A percentile compares a stretch with the other conserved stretches of the same genome.
Evolutionary conservation across 2,329 filamentous ascomycete species (phyloP).

Genomic region (Neoscytalidium dimidiatum): DNA sequence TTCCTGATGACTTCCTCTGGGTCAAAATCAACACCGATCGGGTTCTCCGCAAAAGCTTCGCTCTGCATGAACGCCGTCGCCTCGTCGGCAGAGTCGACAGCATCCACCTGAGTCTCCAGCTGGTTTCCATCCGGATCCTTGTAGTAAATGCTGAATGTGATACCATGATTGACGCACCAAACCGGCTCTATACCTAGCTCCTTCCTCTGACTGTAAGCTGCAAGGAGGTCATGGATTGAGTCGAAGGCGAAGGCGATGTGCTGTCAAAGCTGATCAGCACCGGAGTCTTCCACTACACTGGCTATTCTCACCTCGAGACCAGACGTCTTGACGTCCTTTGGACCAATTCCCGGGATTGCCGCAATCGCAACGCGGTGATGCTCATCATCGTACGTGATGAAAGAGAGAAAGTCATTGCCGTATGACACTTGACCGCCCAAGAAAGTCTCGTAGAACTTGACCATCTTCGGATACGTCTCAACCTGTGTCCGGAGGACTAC

Average conservation of each 20-base stretch:
- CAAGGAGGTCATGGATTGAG: slow-evolving; percentile 37
- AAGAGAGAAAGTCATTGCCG: slow-evolving; percentile 30
- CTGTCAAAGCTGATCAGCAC: slow-evolving; percentile 21
- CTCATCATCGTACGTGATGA: slow-evolving; percentile 50
- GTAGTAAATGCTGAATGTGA: slow-evolving; percentile 52
- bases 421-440: slow-evolving; percentile 36
- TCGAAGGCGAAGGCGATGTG: slow-evolving; percentile 48
- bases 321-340: slow-evolving; percentile 26
- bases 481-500: slow-evolving; percentile 30
- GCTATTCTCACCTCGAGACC: slow-evolving; percentile 31
- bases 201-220: slow-evolving; percentile 42
- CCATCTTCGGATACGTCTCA: slow-evolving; percentile 33
- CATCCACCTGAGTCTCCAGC: slow-evolving; percentile 50
- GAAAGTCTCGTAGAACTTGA: slow-evolving; percentile 42
- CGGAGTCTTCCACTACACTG: too few species aligned
- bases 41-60: slow-evolving; percentile 43
- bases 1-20: slow-evolving; percentile 43
- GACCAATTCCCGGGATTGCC: slow-evolving; percentile 26
- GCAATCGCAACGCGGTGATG: slow-evolving; percentile 52
- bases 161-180: slow-evolving; percentile 52
- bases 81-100: slow-evolving; percentile 37
- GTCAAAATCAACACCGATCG: slow-evolving; percentile 48
- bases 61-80: slow-evolving; percentile 43
- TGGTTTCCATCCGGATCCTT: slow-evolving; percentile 52
- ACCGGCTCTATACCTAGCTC: slow-evolving; percentile 40